phyloP scores from a whole-genome alignment of 2,329 filamentous ascomycete species.

The Aureobasidium zeae region DNA sequence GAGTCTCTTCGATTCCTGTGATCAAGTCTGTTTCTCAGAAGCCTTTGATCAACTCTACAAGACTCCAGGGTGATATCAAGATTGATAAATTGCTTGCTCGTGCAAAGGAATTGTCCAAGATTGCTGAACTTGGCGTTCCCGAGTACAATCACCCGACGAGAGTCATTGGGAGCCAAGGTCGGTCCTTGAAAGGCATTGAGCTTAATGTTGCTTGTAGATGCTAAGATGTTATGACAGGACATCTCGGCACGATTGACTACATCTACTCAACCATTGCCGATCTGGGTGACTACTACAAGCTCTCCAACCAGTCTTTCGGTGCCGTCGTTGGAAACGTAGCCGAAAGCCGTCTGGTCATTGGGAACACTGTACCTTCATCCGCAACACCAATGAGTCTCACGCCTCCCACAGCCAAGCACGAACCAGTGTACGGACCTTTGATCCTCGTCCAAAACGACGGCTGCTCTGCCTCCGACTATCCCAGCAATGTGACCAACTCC shows the following conservation, averaged over 20 bases:
- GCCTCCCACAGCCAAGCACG: slow-evolving; percentile 21
- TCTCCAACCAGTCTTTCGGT: slow-evolving; percentile 40
- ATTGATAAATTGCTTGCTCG: slow-evolving; percentile 48
- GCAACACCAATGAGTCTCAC: slow-evolving; percentile 45
- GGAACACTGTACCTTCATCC: slow-evolving; percentile 49
- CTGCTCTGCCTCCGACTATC: slow-evolving; percentile 56
- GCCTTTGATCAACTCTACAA: not conserved
- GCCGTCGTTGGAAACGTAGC: slow-evolving; percentile 25
- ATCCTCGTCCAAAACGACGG: slow-evolving; percentile 52
- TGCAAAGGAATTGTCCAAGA: slow-evolving; percentile 52
- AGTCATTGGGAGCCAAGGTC: slow-evolving; percentile 59
- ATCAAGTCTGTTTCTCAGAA: not conserved
- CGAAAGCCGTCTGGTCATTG: slow-evolving; percentile 38
- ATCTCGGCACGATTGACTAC: slow-evolving; percentile 25
- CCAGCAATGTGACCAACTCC: slow-evolving; percentile 47
- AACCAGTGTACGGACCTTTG: slow-evolving; percentile 34
- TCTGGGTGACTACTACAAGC: slow-evolving; percentile 52
- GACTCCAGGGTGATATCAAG: slow-evolving; percentile 49
- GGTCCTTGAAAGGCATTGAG: too few species aligned
- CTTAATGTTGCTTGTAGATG: too few species aligned
- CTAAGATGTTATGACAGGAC: slow-evolving; percentile 9
- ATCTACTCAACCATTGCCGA: slow-evolving; percentile 29
- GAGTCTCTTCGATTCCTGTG: not conserved
- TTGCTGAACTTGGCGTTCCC: slow-evolving; percentile 49
- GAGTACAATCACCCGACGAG: slow-evolving; percentile 61